These are phyloP conservation scores for Tolypocladium album DNA, from an alignment of 2,329 filamentous ascomycete species.

Conservation along the genomic window DNA sequence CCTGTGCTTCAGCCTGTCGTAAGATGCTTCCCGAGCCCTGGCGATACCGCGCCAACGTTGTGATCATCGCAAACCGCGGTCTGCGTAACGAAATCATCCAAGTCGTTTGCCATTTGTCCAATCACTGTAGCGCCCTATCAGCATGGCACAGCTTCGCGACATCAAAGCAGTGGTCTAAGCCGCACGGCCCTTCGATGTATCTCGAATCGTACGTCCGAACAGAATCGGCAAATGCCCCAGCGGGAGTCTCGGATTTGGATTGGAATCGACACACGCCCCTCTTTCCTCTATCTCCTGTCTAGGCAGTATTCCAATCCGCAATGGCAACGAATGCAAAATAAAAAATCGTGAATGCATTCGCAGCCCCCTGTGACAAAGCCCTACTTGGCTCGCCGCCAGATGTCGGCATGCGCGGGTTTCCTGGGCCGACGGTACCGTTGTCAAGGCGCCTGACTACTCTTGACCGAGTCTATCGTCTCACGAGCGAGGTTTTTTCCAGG, in stretches of 20 bases:
- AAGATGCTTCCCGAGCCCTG: not conserved
- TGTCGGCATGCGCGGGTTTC: conserved; percentile 75
- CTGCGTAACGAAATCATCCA: not conserved
- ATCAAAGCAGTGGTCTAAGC: conserved; percentile 76
- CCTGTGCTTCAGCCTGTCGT: not conserved
- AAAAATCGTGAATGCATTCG: conserved; percentile 63
- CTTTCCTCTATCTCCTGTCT: not conserved
- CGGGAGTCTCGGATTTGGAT: conserved; percentile 13
- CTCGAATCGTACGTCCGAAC: too few relatives aligned
- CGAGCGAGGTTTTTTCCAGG: conserved; percentile 93
- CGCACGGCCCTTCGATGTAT: too few relatives aligned
- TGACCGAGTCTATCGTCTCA: conserved; percentile 67
- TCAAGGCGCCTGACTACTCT: conserved; percentile 60
- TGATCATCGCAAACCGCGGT: not conserved
- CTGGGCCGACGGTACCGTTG: conserved; percentile 67
- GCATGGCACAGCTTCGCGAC: conserved; percentile 31
- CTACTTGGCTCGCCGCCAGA: conserved; percentile 61
- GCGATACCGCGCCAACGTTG: not conserved
- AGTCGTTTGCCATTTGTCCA: not conserved
- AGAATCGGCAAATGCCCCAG: conserved; percentile 64
- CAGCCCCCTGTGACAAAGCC: conserved; percentile 64
- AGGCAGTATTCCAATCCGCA: conserved; percentile 37
- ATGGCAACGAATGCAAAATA: conserved; percentile 46
- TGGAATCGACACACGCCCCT: conserved; percentile 4
- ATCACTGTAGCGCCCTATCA: not conserved